Conservation (phyloP, 257 asterid species). For the Leonotis leonurus region DNA sequence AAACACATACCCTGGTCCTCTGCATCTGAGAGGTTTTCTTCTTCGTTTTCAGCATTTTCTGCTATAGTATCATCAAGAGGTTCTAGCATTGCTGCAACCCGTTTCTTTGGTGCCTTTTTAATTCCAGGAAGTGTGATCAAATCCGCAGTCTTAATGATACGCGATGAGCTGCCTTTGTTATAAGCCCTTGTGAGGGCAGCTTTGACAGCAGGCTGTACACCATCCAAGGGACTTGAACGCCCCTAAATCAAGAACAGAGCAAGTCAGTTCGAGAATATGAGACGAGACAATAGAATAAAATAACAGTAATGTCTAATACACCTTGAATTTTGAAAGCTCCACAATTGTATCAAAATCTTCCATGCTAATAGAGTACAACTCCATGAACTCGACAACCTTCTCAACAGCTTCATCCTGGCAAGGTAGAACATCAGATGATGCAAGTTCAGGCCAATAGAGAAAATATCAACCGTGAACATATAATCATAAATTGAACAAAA, state of each 20-base stretch:
- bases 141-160: constrained; percentile 75
- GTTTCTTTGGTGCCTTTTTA: constrained; percentile 79
- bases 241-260: constrained; percentile 43
- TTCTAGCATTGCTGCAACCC: constrained; percentile 94
- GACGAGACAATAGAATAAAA: background rate
- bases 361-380: constrained; percentile 76
- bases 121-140: constrained; percentile 78
- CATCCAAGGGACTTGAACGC: constrained; percentile 71
- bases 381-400: constrained; percentile 83
- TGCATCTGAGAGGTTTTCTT: constrained; percentile 57
- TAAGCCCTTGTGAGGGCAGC: constrained; percentile 87
- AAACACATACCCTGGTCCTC: constrained; percentile 64
- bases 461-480: background rate
- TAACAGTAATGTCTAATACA: constrained; percentile 10
- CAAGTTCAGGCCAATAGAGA: background rate
- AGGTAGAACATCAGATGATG: constrained; percentile 13
- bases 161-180: constrained; percentile 88
- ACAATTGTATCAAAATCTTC: constrained; percentile 74
- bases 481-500: constrained; percentile 4
- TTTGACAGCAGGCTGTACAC: constrained; percentile 80
- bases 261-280: constrained; percentile 13
- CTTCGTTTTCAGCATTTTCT: constrained; percentile 60
- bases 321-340: constrained; percentile 91
- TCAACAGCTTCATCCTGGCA: constrained; percentile 90
- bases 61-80: constrained; percentile 54